Base-by-base conservation (phyloP, 2,329 filamentous ascomycete species). In the Exophiala viscosa region DNA sequence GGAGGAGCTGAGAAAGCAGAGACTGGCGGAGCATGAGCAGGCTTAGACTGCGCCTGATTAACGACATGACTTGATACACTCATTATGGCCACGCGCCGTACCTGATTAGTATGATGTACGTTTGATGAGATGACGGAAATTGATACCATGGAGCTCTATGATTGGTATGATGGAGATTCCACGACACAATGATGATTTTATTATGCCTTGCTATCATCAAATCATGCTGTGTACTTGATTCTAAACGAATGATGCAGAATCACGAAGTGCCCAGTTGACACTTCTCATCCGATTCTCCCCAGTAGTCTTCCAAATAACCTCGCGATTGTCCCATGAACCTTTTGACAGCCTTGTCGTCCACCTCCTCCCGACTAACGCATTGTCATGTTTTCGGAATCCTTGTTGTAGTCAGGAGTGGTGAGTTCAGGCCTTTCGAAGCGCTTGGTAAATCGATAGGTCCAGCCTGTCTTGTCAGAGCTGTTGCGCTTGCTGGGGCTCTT, bases 1-100 rank as follows among this genome's bases (percentile, higher is more conserved):
- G 69, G 84, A 84, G 59, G 76, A 84, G 65, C 69, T 75, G 59
- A 48, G 57, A n/a, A 53, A 54, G 52, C 40, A 56, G 35, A 50
- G 41, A 40, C n/a, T n/a, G n/a, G n/a, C n/a, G n/a, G n/a, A n/a
- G n/a, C n/a, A n/a, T n/a, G n/a, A n/a, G n/a, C n/a, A n/a, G n/a
- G n/a, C n/a, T n/a, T n/a, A n/a, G n/a, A n/a, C n/a, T n/a, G n/a
- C n/a, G n/a, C n/a, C n/a, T n/a, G n/a, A n/a, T n/a, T n/a, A 48
- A 28, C 23, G 23, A 28, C 23, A 5, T 28, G 23, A 28, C 8
- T 28, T 28, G 23, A 28, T 5, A 28, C 23, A 28, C 23, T 28
- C 23, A 28, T 28, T 28, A 28, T 28, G 23, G 23, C 8, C 23
- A 28, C 8, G 23, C 8, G 23, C 23, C 8, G 8, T 28, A 7